phyloP scores from a whole-genome alignment of 139 green algal genomes.

The Chlamydomonas incerta region DNA sequence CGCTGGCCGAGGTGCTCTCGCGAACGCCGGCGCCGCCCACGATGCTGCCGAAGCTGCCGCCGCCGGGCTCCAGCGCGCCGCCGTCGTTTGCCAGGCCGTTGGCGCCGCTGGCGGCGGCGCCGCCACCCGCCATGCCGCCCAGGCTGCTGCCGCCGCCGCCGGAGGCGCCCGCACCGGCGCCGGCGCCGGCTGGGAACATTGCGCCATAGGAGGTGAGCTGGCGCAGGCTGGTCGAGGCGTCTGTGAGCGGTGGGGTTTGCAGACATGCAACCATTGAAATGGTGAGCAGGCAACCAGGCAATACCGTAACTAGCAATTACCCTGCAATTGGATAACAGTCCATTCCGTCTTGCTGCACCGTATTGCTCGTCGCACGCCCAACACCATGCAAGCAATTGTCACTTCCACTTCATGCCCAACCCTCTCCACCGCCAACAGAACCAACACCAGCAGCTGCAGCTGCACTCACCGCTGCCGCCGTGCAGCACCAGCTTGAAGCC shows the following conservation, averaged over 20 bases:
- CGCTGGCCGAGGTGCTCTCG: not conserved
- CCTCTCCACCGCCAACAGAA: too few relatives aligned
- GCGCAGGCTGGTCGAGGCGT: constrained; percentile 3
- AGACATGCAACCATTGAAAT: too few relatives aligned
- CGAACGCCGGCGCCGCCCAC: not conserved
- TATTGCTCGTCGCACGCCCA: too few relatives aligned
- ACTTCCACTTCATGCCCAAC: too few relatives aligned
- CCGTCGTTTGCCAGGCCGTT: not conserved
- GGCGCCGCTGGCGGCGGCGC: too few relatives aligned
- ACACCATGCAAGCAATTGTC: too few relatives aligned
- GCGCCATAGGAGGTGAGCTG: constrained; percentile 24
- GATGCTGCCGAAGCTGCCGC: not conserved
- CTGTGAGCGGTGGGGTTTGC: not conserved
- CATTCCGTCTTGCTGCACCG: too few relatives aligned
- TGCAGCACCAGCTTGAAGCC: constrained; percentile 37
- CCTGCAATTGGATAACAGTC: too few relatives aligned
- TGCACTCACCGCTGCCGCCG: constrained; percentile 32
- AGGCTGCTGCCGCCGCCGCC: not conserved
- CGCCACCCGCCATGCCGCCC: not conserved
- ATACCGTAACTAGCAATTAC: too few relatives aligned
- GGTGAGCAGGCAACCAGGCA: too few relatives aligned
- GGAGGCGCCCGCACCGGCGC: too few relatives aligned
- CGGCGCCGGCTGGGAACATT: constrained; percentile 7
- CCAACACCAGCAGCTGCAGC: too few relatives aligned
- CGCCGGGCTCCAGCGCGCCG: not conserved